Conservation (phyloP, 2,329 filamentous ascomycete species). For the Bisporella sp. region DNA sequence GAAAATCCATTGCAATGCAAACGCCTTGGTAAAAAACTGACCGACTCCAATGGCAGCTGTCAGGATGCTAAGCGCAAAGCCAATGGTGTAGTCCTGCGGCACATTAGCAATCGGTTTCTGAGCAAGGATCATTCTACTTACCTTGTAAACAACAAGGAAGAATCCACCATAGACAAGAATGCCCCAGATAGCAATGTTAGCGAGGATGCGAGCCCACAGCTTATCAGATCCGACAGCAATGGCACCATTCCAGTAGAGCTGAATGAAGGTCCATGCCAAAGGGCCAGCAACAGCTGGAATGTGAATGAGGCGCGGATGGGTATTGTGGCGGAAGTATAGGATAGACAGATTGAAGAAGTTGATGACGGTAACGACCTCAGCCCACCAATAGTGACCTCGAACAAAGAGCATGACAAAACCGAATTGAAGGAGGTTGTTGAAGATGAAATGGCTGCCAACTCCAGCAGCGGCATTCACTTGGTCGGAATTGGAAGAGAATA, state of each 20-base stretch:
- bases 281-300: slow-evolving; percentile 68
- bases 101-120: slow-evolving; percentile 14
- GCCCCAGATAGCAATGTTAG: slow-evolving; percentile 84
- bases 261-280: slow-evolving; percentile 79
- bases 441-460: slow-evolving; percentile 77
- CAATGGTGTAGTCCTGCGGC: slow-evolving; percentile 62
- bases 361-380: slow-evolving; percentile 67
- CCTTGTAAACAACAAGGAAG: slow-evolving; percentile 69
- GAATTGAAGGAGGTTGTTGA: slow-evolving; percentile 78
- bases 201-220: slow-evolving; percentile 68
- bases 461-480: slow-evolving; percentile 64
- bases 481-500: slow-evolving; percentile 62
- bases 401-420: slow-evolving; percentile 81
- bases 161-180: slow-evolving; percentile 70
- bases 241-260: slow-evolving; percentile 84
- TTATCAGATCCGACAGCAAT: slow-evolving; percentile 66
- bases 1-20: slow-evolving; percentile 90
- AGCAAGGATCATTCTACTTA: slow-evolving; percentile 23
- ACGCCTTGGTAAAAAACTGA: slow-evolving; percentile 65
- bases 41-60: slow-evolving; percentile 68
- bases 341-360: slow-evolving; percentile 77
- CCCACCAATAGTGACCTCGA: slow-evolving; percentile 65
- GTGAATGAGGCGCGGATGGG: slow-evolving; percentile 69
- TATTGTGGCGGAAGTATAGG: slow-evolving; percentile 74
- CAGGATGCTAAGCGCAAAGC: slow-evolving; percentile 69